Base-by-base conservation (phyloP, 2,329 filamentous ascomycete genomes). In the Sarocladium oryzae region DNA sequence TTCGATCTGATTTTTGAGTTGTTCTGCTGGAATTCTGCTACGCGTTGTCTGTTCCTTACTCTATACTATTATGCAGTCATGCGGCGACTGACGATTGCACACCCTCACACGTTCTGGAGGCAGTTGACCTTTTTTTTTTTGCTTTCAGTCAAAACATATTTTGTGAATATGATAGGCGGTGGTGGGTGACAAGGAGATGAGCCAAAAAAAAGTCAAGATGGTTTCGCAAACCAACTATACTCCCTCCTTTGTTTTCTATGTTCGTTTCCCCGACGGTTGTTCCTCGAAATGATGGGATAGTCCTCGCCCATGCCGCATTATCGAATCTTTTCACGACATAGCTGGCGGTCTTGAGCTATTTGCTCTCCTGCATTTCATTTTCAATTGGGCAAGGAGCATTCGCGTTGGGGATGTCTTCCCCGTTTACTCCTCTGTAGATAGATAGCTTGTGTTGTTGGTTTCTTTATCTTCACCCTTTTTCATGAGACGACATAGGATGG, bases 11-110 rank as follows among this genome's bases (percentile, higher is more conserved):
- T 11, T 32, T 33, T 33, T 4, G 11, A 8, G 20, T 33, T 2
- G 13, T 16, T 9, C n/a, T 48, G 20, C n/a, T 33, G 24, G 11
- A 28, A 5, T 26, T 33, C 15, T 48, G n/a, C 6, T 32, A 16
- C 16, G 23, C 23, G 21, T 20, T 33, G 24, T 30, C 21, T 45
- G 21, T 7, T 32, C n/a, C 33, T 20, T 32, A 10, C 16, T 23
- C 43, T 30, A 32, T 48, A 33, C 43, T 48, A 33, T 48, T 32
- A 48, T 48, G 43, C 43, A 33, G 43, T 48, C 24, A 48, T 33
- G 28, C 10, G 43, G 43, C 43, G 43, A 48, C 26, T 48, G 43
- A 26, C 26, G 26, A 7, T 33, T 26, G 15, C 4, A 23, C 43
- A 18, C 26, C 20, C 28, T 26, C 43, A 43, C 26, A 7, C 43